phyloP scores from a whole-genome alignment of 164 flowering plant species.

The Litsea cubeba region DNA sequence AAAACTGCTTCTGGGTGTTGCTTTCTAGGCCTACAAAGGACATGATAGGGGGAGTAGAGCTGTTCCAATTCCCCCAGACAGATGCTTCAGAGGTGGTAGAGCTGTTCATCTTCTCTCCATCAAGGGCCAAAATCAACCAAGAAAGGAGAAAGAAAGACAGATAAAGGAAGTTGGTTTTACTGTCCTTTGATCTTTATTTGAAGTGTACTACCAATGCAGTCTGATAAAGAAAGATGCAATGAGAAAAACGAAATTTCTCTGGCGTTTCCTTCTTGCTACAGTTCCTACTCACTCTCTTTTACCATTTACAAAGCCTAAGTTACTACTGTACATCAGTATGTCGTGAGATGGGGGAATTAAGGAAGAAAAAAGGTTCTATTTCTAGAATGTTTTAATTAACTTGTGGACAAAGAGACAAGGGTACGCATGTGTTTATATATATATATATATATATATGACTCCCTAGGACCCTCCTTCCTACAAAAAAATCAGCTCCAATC shows the following conservation, averaged over 20 bases:
- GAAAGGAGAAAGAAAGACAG: not conserved
- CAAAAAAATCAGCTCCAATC: no score
- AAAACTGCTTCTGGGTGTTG: slow-evolving; percentile 21
- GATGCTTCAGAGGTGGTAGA: slow-evolving; percentile 16
- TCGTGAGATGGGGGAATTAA: slow-evolving; percentile 10
- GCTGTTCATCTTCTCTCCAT: slow-evolving; percentile 27
- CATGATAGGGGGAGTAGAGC: slow-evolving; percentile 8
- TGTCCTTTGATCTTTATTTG: slow-evolving; percentile 4
- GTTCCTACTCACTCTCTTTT: not conserved
- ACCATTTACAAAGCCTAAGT: not conserved
- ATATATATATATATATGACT: no score
- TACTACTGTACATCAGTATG: no score
- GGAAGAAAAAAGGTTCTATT: slow-evolving; percentile 18
- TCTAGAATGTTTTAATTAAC: not conserved
- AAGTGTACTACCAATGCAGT: slow-evolving; percentile 7
- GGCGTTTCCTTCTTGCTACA: not conserved
- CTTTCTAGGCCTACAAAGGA: slow-evolving; percentile 20
- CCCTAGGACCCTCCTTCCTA: no score
- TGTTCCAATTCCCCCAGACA: slow-evolving; percentile 20
- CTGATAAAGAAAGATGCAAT: not conserved
- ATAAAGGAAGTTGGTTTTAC: slow-evolving; percentile 5
- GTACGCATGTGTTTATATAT: no score
- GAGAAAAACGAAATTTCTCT: not conserved
- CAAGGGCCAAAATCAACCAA: slow-evolving; percentile 8
- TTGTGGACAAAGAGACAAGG: no score